phyloP scores from a whole-genome alignment of 345 rosid species.

The Populus pruinosa region DNA sequence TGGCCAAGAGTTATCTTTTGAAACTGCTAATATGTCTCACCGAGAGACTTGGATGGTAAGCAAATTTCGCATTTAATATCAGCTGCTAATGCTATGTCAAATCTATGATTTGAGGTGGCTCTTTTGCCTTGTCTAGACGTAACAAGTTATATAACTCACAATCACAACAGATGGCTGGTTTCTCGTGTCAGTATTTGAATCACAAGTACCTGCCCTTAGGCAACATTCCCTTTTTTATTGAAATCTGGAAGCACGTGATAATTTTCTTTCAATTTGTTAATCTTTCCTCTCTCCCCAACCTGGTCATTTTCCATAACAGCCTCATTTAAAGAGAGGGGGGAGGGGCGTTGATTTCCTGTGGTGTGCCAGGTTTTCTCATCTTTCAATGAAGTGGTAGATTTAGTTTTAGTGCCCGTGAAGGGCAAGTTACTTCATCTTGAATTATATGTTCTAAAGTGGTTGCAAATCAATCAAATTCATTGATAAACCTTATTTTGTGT shows the following conservation, averaged over 20 bases:
- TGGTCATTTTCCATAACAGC: neutral
- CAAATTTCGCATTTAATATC: neutral
- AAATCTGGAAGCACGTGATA: neutral
- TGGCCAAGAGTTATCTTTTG: constrained; percentile 48
- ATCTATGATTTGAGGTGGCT: neutral
- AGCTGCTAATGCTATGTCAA: neutral
- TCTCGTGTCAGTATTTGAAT: neutral
- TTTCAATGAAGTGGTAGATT: neutral
- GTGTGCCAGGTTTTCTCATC: neutral
- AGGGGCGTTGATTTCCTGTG: neutral
- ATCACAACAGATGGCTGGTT: neutral
- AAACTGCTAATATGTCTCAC: constrained; percentile 44
- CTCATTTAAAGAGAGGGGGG: neutral
- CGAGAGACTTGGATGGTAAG: constrained; percentile 69
- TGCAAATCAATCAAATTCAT: neutral
- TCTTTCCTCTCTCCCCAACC: neutral
- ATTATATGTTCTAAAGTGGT: neutral
- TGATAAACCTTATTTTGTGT: neutral
- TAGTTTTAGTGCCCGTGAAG: neutral
- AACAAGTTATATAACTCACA: neutral
- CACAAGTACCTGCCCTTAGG: neutral
- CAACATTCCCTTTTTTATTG: neutral
- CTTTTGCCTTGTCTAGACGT: neutral
- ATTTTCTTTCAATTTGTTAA: neutral
- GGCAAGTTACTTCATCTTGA: neutral